phyloP scores from a whole-genome alignment of 495 filamentous ascomycete genomes.

The Penicillium desertorum region DNA sequence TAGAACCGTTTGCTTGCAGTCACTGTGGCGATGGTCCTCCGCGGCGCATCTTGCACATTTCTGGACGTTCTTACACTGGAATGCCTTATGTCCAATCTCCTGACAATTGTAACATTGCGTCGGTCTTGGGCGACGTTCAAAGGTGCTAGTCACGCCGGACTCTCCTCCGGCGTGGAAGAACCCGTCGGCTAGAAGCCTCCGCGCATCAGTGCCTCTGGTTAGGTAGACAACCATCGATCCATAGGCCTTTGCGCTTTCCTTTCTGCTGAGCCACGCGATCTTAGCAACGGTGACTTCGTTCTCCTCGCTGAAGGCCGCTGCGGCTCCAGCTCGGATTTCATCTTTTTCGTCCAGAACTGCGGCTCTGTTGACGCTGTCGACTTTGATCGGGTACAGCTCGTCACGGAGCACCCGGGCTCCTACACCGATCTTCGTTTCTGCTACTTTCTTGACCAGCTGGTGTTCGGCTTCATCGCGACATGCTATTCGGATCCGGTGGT shows the following conservation, averaged over 20 bases:
- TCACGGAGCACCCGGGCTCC: conserved; percentile 32
- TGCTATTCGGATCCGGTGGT: conserved; percentile 20
- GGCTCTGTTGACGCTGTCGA: conserved; percentile 32
- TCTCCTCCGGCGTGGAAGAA: conserved; percentile 31
- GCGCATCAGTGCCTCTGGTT: conserved; percentile 29
- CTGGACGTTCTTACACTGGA: conserved; percentile 17
- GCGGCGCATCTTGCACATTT: conserved; percentile 29
- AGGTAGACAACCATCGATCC: conserved; percentile 37
- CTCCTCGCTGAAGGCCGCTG: conserved; percentile 23
- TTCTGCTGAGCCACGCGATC: conserved; percentile 35
- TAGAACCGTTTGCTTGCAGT: conserved; percentile 20
- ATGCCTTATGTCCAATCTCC: no score
- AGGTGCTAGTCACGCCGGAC: conserved; percentile 28
- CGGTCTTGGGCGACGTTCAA: conserved; percentile 29
- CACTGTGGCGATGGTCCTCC: conserved; percentile 28
- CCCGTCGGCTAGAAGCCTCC: conserved; percentile 28
- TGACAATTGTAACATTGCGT: not conserved
- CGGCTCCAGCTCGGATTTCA: conserved; percentile 16
- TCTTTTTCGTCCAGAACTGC: conserved; percentile 28
- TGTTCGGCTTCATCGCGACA: conserved; percentile 19
- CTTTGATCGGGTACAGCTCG: conserved; percentile 36
- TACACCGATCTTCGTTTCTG: conserved; percentile 20
- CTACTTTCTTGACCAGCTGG: conserved; percentile 30
- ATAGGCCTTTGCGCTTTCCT: conserved; percentile 31
- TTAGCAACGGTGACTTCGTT: conserved; percentile 25